Evolutionary conservation across 1,284 basidiomycete species (phyloP).

Genomic region (Polyporus tsugae): DNA sequence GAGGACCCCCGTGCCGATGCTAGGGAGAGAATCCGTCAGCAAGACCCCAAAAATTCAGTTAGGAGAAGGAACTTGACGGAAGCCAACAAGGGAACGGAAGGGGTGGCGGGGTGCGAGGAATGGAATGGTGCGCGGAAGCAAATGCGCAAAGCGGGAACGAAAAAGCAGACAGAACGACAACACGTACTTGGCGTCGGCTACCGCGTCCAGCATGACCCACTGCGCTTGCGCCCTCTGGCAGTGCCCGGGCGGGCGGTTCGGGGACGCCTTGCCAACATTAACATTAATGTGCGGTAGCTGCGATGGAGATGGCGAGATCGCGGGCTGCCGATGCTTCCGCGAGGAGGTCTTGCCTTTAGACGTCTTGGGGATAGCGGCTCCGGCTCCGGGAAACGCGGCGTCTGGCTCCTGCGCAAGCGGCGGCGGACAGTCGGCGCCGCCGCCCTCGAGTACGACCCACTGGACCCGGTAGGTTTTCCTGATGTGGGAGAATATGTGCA

Average conservation of each 20-base stretch:
- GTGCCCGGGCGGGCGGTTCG: neutral
- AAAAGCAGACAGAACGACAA: neutral
- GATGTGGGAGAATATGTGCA: slow-evolving; percentile 92
- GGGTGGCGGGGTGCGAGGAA: slow-evolving; percentile 6
- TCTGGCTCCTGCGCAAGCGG: slow-evolving; percentile 29
- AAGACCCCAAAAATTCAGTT: slow-evolving; percentile 2
- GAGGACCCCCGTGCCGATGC: slow-evolving; percentile 48
- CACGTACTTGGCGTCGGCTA: slow-evolving; percentile 71
- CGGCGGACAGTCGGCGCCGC: slow-evolving; percentile 40
- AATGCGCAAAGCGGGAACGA: neutral
- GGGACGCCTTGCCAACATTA: neutral
- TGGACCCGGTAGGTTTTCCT: slow-evolving; percentile 88
- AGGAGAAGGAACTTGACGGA: neutral
- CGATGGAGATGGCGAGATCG: neutral
- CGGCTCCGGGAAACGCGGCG: slow-evolving; percentile 19
- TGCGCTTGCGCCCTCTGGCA: slow-evolving; percentile 21
- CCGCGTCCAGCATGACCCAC: slow-evolving; percentile 66
- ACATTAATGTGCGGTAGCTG: slow-evolving; percentile 18
- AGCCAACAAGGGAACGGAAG: no score
- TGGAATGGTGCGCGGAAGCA: slow-evolving; percentile 5
- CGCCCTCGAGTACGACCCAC: slow-evolving; percentile 72
- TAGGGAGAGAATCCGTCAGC: slow-evolving; percentile 25
- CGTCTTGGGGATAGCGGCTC: slow-evolving; percentile 19
- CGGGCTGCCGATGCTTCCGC: slow-evolving; percentile 5
- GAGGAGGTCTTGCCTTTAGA: slow-evolving; percentile 14